Percentiles rank a stretch among this genome's conserved stretches.
phyloP scores from a whole-genome alignment of 305 asterid genomes.

The Solanum aculeatissimum region DNA sequence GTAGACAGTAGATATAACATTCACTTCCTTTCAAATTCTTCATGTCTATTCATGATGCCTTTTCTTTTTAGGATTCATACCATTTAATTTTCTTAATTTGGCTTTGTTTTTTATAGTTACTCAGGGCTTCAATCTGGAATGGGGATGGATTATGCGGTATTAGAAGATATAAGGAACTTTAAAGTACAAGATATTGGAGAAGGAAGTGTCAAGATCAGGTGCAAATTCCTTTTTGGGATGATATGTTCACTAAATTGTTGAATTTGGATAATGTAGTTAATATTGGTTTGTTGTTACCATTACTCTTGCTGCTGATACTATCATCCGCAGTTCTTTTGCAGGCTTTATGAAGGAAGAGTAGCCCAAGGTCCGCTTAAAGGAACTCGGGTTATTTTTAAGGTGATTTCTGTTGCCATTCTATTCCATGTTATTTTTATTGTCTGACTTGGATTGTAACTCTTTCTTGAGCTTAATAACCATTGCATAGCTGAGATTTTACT shows the following conservation, averaged over 20 bases:
- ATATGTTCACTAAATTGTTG: neutral
- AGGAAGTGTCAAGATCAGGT: conserved; percentile 83
- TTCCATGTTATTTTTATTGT: neutral
- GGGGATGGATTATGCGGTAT: conserved; percentile 27
- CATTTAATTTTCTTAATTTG: neutral
- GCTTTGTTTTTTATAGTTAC: conserved; percentile 20
- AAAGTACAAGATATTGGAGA: conserved; percentile 78
- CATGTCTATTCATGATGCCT: neutral
- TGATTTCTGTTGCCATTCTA: conserved; percentile 12
- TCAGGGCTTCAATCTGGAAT: conserved; percentile 44
- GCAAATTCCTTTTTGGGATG: neutral
- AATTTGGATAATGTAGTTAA: neutral
- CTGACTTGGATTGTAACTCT: neutral
- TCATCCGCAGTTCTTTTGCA: conserved; percentile 51
- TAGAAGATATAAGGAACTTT: conserved; percentile 37
- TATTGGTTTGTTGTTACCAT: neutral
- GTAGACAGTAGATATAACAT: neutral
- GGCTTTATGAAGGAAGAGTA: conserved; percentile 93
- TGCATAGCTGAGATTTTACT: neutral
- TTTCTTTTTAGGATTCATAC: neutral
- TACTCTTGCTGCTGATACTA: conserved; percentile 33
- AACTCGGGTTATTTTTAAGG: conserved; percentile 79
- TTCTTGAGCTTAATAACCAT: neutral
- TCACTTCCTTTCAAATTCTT: neutral
- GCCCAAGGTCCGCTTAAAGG: conserved; percentile 76